Base-by-base conservation (phyloP, 495 filamentous ascomycete species). In the Penicillium goetzii region DNA sequence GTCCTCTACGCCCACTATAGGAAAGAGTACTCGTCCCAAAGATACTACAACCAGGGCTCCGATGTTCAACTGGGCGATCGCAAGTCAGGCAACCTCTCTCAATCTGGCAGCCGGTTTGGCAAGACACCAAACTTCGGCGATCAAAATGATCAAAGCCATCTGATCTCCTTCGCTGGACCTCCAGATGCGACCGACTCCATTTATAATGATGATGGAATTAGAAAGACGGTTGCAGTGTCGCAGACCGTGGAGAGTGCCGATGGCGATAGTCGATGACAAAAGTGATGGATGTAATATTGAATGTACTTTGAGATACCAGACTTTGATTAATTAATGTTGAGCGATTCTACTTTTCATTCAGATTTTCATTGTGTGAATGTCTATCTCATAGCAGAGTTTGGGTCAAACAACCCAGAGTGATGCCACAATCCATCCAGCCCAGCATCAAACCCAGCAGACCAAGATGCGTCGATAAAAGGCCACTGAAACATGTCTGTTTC, bases 401-500 rank as follows among this genome's bases (percentile, higher is more conserved):
- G 52, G 54, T 73, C 71, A 56, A 73, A 73, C 9, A 73, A 51
- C 10, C 71, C 71, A 5, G 71, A 73, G 54, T 73, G 61, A 49
- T 63, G 67, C 71, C 71, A 73, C 17, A 73, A 61, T 43, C 71
- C 72, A 56, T 80, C 78, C 41, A 75, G 69, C 1, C 78, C 76
- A 14, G 69, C 69, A 60, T 77, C 76, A 61, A 81, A 78, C 2
- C 76, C 76, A 25, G 70, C 64, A 10, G 78, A 75, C 78, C 77
- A 81, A 9, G 74, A 76, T 21, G 72, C 77, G 56, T 80, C 76
- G 34, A 80, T 75, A 51, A 81, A 81, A 2, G 77, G 78, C 78
- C 78, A 81, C 58, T 81, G 75, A 56, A 79, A 69, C 74, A 81
- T 78, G 34, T 81, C 78, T 0, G 74, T 67, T 36, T 81, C 78